Conservation (phyloP, 2,329 filamentous ascomycete species). For the Aspergillus neoniger region DNA sequence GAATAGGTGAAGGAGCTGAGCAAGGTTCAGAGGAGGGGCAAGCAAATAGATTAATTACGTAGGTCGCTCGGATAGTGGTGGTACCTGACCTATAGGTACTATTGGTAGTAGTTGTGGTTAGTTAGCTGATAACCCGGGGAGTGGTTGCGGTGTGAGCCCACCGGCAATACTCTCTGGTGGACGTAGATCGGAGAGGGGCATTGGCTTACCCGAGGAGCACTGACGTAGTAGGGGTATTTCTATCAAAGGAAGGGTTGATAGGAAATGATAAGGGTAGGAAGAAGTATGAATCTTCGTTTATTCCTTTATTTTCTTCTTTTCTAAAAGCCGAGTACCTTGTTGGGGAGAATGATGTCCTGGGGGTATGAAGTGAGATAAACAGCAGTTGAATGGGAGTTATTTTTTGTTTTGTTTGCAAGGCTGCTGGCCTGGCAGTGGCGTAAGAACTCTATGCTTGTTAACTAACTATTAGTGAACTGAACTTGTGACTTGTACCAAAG, state of each 20-base stretch:
- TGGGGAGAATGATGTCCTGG: background rate
- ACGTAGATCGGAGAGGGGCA: background rate
- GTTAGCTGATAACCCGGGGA: slow-evolving; percentile 21
- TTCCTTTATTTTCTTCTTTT: background rate
- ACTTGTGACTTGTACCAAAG: background rate
- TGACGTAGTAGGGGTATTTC: background rate
- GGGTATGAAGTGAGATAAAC: no score
- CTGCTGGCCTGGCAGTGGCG: background rate
- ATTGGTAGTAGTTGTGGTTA: slow-evolving; percentile 8
- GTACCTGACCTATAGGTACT: background rate
- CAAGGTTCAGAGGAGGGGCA: slow-evolving; percentile 12
- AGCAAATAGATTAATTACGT: slow-evolving; percentile 21
- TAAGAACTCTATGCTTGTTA: background rate
- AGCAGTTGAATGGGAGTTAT: no score
- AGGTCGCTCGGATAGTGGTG: slow-evolving; percentile 9
- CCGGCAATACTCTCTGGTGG: background rate
- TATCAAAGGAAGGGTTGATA: background rate
- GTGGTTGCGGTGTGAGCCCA: slow-evolving; percentile 20
- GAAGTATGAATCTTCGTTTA: background rate
- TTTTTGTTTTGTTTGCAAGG: slow-evolving; percentile 26
- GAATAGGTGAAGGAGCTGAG: background rate
- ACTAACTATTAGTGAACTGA: no score
- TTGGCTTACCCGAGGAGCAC: background rate
- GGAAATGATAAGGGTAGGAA: background rate
- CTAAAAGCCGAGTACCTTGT: background rate